Base-by-base conservation (phyloP, 768 basidiomycete genomes). In the Boletus bicolor region DNA sequence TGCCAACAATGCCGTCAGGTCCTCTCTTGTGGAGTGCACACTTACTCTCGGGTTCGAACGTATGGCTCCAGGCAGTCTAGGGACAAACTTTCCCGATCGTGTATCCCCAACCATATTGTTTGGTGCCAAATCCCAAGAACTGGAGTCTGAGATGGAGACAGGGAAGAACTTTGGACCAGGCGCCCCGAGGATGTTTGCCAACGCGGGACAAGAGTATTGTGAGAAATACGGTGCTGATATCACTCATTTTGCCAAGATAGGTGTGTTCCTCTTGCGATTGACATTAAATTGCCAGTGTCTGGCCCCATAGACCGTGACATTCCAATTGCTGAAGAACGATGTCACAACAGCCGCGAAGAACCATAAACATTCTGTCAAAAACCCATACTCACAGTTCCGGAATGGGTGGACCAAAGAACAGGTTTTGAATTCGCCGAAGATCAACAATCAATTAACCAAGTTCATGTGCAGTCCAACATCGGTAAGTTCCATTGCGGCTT, bases 391-490 rank as follows among this genome's bases (percentile, higher is more conserved):
- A 0, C 92, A 94, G 67, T 94, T 94, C 70, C 80, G 84, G 6
- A 80, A 86, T 62, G 87, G 87, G 5, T 91, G 88, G 86, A 84
- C 77, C 19, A 80, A 82, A 19, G 84, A 91, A 60, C 80, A 92
- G 62, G 79, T 92, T 28, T 66, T 89, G 51, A 75, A 77, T 11
- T 79, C 89, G 3, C 78, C 81, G 7, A 85, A 85, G 72, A 83
- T 92, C 66, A 87, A 79, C 42, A 84, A 82, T 44, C 81, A 89
- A 61, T 73, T 90, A 46, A 91, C 91, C 3, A 88, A 88, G 70
- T 86, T 82, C 68, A 93, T 92, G 89, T 93, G 90, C 65, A 91
- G 88, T 62, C 91, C 91, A 0, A 93, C 91, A 34, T 91, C 83
- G 36, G 88, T 82, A 56, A 55, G 77, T 68, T 49, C 34, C 8